Evolutionary conservation across 768 basidiomycete genomes (phyloP).

Genomic region (Russula earlei): DNA sequence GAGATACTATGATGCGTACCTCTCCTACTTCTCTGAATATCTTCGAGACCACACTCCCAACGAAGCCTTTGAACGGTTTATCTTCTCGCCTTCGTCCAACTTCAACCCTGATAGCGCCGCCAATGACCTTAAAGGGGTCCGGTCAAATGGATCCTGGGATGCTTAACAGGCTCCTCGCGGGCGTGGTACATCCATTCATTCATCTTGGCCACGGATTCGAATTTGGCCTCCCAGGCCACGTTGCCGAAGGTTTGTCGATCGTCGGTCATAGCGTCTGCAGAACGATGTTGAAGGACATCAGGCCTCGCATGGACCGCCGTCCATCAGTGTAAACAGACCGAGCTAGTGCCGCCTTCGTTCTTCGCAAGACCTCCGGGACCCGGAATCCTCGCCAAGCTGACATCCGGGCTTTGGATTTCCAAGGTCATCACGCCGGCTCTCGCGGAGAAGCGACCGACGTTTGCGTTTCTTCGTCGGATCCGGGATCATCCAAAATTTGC

Average conservation of each 20-base stretch:
- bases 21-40: conserved; percentile 41
- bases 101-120: conserved; percentile 24
- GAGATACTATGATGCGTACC: conserved; percentile 53
- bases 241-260: conserved; percentile 45
- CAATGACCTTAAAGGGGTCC: conserved; percentile 11
- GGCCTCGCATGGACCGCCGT: conserved; percentile 51
- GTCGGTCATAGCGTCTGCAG: not conserved
- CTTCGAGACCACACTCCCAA: conserved; percentile 35
- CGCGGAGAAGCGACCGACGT: conserved; percentile 31
- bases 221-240: conserved; percentile 47
- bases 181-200: conserved; percentile 53
- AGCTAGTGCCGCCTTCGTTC: conserved; percentile 26
- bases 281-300: conserved; percentile 20
- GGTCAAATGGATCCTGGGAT: conserved; percentile 39
- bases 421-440: conserved; percentile 15
- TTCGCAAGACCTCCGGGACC: conserved; percentile 12
- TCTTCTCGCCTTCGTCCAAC: conserved; percentile 48
- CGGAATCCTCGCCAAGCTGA: conserved; percentile 19
- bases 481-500: conserved; percentile 34
- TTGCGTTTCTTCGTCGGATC: conserved; percentile 46
- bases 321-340: conserved; percentile 31
- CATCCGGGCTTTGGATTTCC: conserved; percentile 20
- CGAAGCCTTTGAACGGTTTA: conserved; percentile 44
- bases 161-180: conserved; percentile 49
- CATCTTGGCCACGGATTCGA: conserved; percentile 56